Evolutionary conservation across 495 filamentous ascomycete genomes (phyloP).

Genomic region (Tuber borchii): DNA sequence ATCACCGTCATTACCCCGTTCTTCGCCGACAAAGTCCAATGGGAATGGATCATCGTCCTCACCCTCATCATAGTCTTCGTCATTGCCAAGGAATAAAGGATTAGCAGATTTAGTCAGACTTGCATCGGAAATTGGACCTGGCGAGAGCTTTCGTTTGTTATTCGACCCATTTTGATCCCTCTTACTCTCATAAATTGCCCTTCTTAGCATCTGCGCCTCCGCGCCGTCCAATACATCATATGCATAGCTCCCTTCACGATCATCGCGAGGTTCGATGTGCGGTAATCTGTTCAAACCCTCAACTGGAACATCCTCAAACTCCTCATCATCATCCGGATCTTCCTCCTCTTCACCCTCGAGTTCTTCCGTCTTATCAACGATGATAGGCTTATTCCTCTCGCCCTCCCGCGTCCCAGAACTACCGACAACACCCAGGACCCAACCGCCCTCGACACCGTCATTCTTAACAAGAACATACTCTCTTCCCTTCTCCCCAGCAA

Average conservation of each 20-base stretch:
- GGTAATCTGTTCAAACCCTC: constrained; percentile 87
- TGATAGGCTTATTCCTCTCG: constrained; percentile 72
- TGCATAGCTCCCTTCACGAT: neutral
- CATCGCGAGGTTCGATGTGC: constrained; percentile 46
- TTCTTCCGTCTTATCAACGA: constrained; percentile 67
- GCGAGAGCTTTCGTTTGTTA: neutral
- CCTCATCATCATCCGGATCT: constrained; percentile 58
- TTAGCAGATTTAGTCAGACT: constrained; percentile 15
- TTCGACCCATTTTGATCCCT: constrained; percentile 25
- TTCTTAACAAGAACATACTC: constrained; percentile 97
- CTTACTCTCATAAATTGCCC: constrained; percentile 46
- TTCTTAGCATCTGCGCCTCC: constrained; percentile 45
- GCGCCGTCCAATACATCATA: constrained; percentile 41
- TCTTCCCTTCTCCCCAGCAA: constrained; percentile 81
- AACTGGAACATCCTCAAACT: constrained; percentile 92
- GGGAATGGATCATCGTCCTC: constrained; percentile 12
- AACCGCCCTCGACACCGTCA: constrained; percentile 89
- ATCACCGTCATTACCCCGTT: constrained; percentile 47
- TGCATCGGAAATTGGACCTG: neutral
- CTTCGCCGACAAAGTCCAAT: constrained; percentile 14
- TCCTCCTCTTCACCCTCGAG: constrained; percentile 56
- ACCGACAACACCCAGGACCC: constrained; percentile 82
- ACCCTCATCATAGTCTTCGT: constrained; percentile 28
- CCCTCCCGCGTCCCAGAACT: constrained; percentile 69
- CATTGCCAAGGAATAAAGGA: constrained; percentile 30